Evolutionary conservation across 805 yeast genomes (phyloP).

Genomic region (Kuraishia capsulata): DNA sequence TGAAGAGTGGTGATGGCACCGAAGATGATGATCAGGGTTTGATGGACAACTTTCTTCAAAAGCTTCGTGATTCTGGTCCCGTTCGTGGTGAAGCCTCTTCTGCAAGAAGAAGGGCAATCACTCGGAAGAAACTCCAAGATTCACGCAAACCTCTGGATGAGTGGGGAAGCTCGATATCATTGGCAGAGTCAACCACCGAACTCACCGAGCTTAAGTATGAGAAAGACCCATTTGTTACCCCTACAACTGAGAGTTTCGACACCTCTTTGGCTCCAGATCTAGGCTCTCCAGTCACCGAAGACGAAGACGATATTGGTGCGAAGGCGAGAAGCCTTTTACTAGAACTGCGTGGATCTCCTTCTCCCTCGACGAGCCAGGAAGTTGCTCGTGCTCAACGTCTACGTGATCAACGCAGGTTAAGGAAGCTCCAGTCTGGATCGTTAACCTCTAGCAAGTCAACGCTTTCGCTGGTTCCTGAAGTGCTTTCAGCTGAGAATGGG

Average conservation of each 20-base stretch:
- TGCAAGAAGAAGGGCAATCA: slow-evolving; percentile 73
- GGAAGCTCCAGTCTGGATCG: not conserved
- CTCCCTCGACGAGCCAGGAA: not conserved
- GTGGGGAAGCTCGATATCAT: slow-evolving; percentile 2
- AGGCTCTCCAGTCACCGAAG: slow-evolving; percentile 4
- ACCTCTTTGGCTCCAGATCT: not conserved
- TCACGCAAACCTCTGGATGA: slow-evolving; percentile 2
- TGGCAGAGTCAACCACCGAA: too few relatives aligned
- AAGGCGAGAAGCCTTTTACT: slow-evolving; percentile 58
- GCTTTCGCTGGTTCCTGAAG: not conserved
- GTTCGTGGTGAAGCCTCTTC: slow-evolving; percentile 67
- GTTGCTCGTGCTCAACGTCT: not conserved
- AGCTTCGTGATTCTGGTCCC: slow-evolving; percentile 80
- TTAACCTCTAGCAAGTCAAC: not conserved
- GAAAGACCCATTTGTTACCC: not conserved
- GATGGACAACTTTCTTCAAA: slow-evolving; percentile 83
- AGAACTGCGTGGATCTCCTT: slow-evolving; percentile 38
- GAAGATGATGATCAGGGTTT: slow-evolving; percentile 39
- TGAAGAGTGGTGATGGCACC: too few relatives aligned
- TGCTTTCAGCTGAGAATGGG: too few relatives aligned
- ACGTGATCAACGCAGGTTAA: not conserved
- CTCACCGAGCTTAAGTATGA: not conserved
- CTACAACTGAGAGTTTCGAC: not conserved
- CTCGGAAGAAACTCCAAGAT: slow-evolving; percentile 44
- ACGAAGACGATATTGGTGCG: slow-evolving; percentile 34